Conservation (phyloP, 176 grass and related monocot genomes). For the Lolium multiflorum region DNA sequence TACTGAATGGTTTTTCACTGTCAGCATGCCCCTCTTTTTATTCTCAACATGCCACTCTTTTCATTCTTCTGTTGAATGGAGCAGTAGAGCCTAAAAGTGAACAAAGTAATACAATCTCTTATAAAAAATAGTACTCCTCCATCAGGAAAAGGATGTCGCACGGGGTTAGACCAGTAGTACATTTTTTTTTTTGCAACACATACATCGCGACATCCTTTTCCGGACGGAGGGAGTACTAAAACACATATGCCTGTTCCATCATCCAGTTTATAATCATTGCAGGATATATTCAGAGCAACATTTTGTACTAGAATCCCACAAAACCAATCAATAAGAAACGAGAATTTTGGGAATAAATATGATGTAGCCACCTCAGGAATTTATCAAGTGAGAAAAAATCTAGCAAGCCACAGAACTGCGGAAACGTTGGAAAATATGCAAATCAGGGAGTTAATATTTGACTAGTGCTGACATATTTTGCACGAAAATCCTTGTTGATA, state of each 20-base stretch:
- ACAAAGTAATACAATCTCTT: neutral
- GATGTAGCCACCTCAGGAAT: neutral
- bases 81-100: neutral
- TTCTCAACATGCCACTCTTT: neutral
- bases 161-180: too few species aligned
- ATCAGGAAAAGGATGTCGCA: too few species aligned
- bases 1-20: constrained; percentile 22
- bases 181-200: too few species aligned
- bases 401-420: neutral
- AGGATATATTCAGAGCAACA: neutral
- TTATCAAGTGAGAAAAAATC: neutral
- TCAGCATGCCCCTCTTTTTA: too few species aligned
- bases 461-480: neutral
- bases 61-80: constrained; percentile 23
- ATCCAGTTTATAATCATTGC: constrained; percentile 9
- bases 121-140: neutral
- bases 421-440: neutral
- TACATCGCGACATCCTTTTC: too few species aligned
- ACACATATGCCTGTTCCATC: neutral
- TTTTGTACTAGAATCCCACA: neutral
- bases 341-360: neutral
- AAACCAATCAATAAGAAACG: neutral
- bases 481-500: neutral
- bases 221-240: neutral
- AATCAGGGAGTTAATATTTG: neutral